Conservation (phyloP, 345 rosid species). For the Carallia brachiata region DNA sequence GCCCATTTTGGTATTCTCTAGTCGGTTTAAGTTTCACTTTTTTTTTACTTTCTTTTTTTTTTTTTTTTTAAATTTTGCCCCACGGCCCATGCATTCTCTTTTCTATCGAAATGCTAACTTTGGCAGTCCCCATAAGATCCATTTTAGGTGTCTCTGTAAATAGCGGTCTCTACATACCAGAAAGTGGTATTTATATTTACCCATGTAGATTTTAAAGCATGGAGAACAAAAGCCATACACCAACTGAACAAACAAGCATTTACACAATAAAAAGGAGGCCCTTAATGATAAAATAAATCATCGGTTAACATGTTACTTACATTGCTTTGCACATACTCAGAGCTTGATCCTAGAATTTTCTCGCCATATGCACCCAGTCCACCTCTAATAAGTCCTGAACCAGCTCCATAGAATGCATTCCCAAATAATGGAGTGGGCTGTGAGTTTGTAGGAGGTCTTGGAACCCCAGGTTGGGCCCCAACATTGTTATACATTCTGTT, state of each 20-base stretch:
- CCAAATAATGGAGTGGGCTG: conserved; percentile 89
- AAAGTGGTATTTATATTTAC: too few species aligned
- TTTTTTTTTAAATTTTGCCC: too few species aligned
- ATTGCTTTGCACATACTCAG: conserved; percentile 98
- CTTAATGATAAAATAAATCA: not conserved
- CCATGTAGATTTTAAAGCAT: too few species aligned
- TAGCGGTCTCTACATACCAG: too few species aligned
- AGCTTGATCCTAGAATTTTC: conserved; percentile 84
- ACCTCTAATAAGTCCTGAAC: conserved; percentile 84
- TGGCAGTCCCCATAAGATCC: too few species aligned
- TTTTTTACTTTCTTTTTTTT: too few species aligned
- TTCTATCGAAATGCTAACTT: too few species aligned
- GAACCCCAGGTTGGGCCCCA: conserved; percentile 70
- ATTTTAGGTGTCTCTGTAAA: too few species aligned
- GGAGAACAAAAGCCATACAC: too few species aligned
- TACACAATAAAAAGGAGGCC: not conserved
- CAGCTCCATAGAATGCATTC: conserved; percentile 86
- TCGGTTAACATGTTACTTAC: conserved; percentile 46
- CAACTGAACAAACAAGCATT: not conserved
- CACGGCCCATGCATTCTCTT: too few species aligned
- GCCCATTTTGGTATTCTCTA: too few species aligned
- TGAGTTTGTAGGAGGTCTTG: conserved; percentile 55
- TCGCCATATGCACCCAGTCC: conserved; percentile 96
- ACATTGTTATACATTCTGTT: conserved; percentile 73
- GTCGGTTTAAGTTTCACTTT: too few species aligned